phyloP scores from a whole-genome alignment of 306 rosid species.

The Rubus parviflorus region DNA sequence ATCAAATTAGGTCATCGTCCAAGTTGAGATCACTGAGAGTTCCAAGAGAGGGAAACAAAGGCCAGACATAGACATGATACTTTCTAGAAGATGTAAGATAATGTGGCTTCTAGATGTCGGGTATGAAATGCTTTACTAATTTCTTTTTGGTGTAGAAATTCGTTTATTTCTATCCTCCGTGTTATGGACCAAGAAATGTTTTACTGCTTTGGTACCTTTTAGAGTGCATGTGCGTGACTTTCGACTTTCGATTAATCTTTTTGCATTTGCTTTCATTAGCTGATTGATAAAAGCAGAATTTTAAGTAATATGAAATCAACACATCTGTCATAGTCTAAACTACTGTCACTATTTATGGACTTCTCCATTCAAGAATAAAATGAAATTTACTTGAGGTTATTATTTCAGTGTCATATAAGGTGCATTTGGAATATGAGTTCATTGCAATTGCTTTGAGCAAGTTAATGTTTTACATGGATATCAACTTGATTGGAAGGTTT shows the following conservation, averaged over 20 bases:
- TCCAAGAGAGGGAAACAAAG: constrained; percentile 61
- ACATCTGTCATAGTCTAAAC: neutral
- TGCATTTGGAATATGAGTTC: neutral
- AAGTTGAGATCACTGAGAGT: constrained; percentile 72
- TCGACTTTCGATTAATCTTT: neutral
- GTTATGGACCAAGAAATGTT: neutral
- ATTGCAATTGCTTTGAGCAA: neutral
- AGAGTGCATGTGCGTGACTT: neutral
- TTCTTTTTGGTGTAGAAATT: neutral
- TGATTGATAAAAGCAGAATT: neutral
- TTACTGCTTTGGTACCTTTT: neutral
- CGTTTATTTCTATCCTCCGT: neutral
- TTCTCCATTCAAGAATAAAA: neutral
- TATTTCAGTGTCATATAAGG: neutral
- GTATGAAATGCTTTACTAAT: constrained; percentile 21
- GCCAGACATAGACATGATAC: constrained; percentile 40
- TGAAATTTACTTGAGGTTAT: neutral
- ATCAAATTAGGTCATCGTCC: constrained; percentile 68
- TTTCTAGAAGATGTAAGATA: constrained; percentile 41
- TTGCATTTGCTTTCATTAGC: neutral
- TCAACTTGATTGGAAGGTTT: neutral
- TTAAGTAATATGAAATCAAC: too few relatives aligned
- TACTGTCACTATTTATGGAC: neutral
- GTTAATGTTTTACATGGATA: neutral
- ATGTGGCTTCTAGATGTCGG: constrained; percentile 58